phyloP scores from a whole-genome alignment of 257 asterid genomes.

The Mentha longifolia region DNA sequence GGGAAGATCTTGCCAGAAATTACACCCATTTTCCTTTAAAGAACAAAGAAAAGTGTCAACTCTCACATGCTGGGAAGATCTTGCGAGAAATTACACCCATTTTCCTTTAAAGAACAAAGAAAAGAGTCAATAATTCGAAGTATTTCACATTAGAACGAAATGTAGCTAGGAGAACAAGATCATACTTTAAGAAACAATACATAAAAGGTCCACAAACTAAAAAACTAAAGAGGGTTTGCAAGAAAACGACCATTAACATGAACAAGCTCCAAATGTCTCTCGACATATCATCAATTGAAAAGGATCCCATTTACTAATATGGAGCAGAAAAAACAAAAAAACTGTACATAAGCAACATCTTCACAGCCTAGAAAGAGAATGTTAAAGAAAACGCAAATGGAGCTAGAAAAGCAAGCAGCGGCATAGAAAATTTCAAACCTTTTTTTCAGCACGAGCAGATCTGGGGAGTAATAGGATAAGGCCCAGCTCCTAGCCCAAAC shows the following conservation, averaged over 20 bases:
- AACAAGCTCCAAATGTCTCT: slow-evolving; percentile 3
- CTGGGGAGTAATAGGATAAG: too few species aligned
- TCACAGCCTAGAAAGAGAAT: slow-evolving; percentile 1
- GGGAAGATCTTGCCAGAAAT: slow-evolving; percentile 94
- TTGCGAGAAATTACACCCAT: too few species aligned
- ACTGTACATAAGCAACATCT: not conserved
- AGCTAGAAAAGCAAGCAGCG: slow-evolving; percentile 7
- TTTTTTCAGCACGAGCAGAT: slow-evolving; percentile 30
- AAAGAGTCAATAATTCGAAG: too few species aligned
- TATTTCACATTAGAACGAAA: not conserved
- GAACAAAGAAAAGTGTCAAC: not conserved
- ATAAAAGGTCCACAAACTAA: not conserved
- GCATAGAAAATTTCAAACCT: slow-evolving; percentile 27
- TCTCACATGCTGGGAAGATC: too few species aligned
- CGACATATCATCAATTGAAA: slow-evolving; percentile 2
- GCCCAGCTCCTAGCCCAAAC: too few species aligned
- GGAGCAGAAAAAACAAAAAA: not conserved
- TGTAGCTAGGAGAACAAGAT: slow-evolving; percentile 5
- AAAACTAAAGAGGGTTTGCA: not conserved
- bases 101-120: too few species aligned
- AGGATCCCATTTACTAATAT: not conserved
- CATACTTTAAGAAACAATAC: slow-evolving; percentile 14
- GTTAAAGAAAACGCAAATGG: slow-evolving; percentile 3
- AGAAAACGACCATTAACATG: not conserved
- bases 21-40: slow-evolving; percentile 71